Conservation (phyloP, 257 asterid species). For the Scutellaria barbata region DNA sequence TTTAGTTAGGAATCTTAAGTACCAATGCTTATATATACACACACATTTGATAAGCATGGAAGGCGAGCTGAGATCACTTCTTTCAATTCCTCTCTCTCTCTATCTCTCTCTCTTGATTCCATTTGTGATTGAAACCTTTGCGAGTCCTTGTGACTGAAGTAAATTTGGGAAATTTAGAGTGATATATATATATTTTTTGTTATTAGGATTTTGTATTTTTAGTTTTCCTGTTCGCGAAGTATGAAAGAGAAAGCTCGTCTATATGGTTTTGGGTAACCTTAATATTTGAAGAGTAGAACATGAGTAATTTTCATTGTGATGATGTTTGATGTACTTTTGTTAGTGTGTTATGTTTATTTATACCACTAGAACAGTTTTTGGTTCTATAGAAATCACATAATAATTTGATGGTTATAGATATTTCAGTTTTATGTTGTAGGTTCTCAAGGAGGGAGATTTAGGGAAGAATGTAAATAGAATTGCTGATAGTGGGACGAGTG, state of each 20-base stretch:
- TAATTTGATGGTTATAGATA: conserved; percentile 44
- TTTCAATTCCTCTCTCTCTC: too few species aligned
- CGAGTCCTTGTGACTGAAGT: background rate
- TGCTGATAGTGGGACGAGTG: conserved; percentile 59
- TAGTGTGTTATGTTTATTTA: conserved; percentile 8
- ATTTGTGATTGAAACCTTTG: background rate
- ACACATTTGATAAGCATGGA: too few species aligned
- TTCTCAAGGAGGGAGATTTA: conserved; percentile 72
- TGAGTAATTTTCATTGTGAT: background rate
- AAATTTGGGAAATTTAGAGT: background rate
- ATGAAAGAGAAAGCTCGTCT: background rate
- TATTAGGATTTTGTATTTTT: background rate
- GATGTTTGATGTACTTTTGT: background rate
- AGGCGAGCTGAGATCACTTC: too few species aligned
- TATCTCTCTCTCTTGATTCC: too few species aligned
- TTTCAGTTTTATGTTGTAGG: conserved; percentile 51
- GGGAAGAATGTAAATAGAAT: conserved; percentile 60
- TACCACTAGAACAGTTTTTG: background rate
- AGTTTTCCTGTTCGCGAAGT: background rate
- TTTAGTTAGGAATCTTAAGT: too few species aligned
- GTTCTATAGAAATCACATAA: conserved; percentile 10
- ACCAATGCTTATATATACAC: too few species aligned
- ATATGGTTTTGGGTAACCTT: background rate
- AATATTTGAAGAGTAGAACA: background rate
- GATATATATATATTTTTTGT: background rate